Evolutionary conservation across 768 basidiomycete species (phyloP), one percentile per base, ranked within the genome.

Genomic region (Rhodotorula paludigena): DNA sequence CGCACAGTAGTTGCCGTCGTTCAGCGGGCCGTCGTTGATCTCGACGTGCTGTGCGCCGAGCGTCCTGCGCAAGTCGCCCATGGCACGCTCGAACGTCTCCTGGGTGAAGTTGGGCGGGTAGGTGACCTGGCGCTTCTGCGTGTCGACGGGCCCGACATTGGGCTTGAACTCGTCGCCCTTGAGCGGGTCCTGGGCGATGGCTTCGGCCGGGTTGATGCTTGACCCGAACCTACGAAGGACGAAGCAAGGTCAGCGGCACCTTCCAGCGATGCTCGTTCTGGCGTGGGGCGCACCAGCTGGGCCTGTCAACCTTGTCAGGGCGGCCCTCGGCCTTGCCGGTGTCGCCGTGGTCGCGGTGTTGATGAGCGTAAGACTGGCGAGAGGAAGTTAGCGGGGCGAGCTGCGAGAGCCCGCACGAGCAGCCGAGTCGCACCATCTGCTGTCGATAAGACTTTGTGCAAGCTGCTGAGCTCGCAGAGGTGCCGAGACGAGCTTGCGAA

Each of bases 11-110:
- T 55, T 48, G 32, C 62, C 62, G 2, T 18, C 20, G 36, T 57
- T 57, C 18, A 57, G 39, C 21, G 64, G 59, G 3, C 18, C 44
- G 38, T 56, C 48, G 32, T 71, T 71, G 36, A 71, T 16, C 30
- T 36, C 53, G 36, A 71, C 61, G 7, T 35, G 32, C n/a, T 66
- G 52, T 0, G 7, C 33, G 21, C 69, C 69, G 18, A 66, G 15
- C 1, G 53, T 11, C 6, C 16, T 35, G 18, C 65, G n/a, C 23
- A 63, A 30, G 16, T 52, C 56, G 6, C 41, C 57, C 11, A 71
- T 71, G 1, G 65, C 66, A 7, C 20, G 15, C 25, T 49, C 38
- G 44, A 71, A 71, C 5, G 33, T 36, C 9, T 48, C 54, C 25
- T 55, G 15, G 14, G 23, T 23, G 15, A 71, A 38, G 23, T 42